Conservation (phyloP, 164 flowering plant species). For the Umbellularia californica region DNA sequence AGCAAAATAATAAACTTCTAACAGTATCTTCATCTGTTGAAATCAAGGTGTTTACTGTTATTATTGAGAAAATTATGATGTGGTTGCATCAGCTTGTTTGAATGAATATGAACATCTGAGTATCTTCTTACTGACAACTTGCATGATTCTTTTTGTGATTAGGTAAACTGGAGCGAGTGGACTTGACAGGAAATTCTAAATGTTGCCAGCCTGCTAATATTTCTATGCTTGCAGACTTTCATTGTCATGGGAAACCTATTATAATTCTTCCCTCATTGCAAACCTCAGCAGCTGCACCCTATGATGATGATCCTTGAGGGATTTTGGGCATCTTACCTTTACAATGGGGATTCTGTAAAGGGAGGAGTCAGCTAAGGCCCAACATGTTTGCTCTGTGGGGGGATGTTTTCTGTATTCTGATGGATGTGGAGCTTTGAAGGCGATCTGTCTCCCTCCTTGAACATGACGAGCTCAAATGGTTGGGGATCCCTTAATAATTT, state of each 20-base stretch:
- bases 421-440: too few relatives aligned
- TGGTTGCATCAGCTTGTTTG: background rate
- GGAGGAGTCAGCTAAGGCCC: background rate
- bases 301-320: constrained; percentile 52
- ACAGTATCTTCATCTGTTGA: too few relatives aligned
- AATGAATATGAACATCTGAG: background rate
- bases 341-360: background rate
- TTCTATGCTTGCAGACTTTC: constrained; percentile 34
- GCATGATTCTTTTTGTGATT: background rate
- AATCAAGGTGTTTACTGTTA: too few relatives aligned
- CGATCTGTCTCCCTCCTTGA: too few relatives aligned
- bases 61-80: background rate
- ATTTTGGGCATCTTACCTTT: background rate
- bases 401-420: too few relatives aligned
- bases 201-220: constrained; percentile 19
- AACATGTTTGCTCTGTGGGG: background rate
- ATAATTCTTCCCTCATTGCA: constrained; percentile 30
- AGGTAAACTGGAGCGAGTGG: constrained; percentile 52
- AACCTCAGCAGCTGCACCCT: constrained; percentile 20
- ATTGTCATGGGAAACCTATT: constrained; percentile 34
- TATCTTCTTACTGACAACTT: background rate
- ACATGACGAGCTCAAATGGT: too few relatives aligned
- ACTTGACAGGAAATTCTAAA: constrained; percentile 47
- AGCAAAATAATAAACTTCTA: too few relatives aligned
- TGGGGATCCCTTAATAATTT: too few relatives aligned